A percentile compares a stretch with the other conserved stretches of the same genome.
Evolutionary conservation across 139 green algal genomes (phyloP).

Genomic region (Penium margaritaceum): DNA sequence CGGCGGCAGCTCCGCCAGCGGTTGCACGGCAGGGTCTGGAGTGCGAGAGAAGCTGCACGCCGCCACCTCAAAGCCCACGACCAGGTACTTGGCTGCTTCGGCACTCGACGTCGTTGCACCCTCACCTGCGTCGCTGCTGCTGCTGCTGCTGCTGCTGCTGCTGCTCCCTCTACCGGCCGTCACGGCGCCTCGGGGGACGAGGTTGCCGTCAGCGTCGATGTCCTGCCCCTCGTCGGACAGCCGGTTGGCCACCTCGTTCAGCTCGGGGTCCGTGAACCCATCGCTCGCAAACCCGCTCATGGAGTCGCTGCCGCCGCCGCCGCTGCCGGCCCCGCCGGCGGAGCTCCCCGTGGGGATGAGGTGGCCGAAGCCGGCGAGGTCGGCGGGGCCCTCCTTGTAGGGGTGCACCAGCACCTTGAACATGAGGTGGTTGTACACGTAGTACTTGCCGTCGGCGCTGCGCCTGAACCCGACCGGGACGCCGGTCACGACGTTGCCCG

Average conservation of each 20-base stretch:
- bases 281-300: not conserved
- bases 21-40: not conserved
- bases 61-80: constrained; percentile 86
- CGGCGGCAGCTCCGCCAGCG: not conserved
- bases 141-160: too few relatives aligned
- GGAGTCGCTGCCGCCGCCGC: too few relatives aligned
- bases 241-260: too few relatives aligned
- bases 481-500: constrained; percentile 59
- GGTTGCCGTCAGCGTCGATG: not conserved
- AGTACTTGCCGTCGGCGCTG: constrained; percentile 60
- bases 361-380: not conserved
- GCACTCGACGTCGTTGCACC: too few relatives aligned
- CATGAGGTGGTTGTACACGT: constrained; percentile 74
- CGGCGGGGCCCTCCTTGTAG: constrained; percentile 44
- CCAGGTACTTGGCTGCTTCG: too few relatives aligned
- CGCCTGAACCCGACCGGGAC: constrained; percentile 71
- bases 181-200: too few relatives aligned
- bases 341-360: too few relatives aligned
- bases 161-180: not conserved
- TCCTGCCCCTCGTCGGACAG: constrained; percentile 16
- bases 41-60: constrained; percentile 55
- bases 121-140: too few relatives aligned
- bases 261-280: not conserved
- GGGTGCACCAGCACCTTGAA: constrained; percentile 84
- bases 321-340: too few relatives aligned